These are phyloP conservation scores for Entomortierella lignicola DNA, from an alignment of 192 early-diverging fungal species.

Conservation along the genomic window DNA sequence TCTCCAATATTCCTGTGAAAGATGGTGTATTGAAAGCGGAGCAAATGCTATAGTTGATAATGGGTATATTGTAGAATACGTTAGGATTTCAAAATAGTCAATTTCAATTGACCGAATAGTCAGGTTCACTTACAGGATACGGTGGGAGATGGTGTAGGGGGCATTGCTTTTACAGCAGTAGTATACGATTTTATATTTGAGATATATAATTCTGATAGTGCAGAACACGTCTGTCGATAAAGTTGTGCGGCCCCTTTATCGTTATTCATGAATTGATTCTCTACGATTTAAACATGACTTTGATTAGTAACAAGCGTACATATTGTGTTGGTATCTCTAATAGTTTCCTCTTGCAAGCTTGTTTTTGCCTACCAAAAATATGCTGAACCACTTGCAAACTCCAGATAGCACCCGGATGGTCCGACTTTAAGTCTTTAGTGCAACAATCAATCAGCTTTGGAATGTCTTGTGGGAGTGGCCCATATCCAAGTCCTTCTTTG, in stretches of 20 bases:
- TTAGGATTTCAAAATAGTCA: not conserved
- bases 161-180: constrained; percentile 16
- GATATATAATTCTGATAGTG: constrained; percentile 29
- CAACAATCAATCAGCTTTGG: constrained; percentile 39
- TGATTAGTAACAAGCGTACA: not conserved
- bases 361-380: constrained; percentile 44
- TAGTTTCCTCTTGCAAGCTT: not conserved
- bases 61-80: too few relatives aligned
- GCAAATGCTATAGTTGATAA: constrained; percentile 27
- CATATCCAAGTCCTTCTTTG: constrained; percentile 43
- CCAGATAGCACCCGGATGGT: constrained; percentile 61
- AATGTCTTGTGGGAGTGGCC: constrained; percentile 46
- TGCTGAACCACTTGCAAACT: constrained; percentile 50
- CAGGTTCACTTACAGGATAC: constrained; percentile 18
- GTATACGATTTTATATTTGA: constrained; percentile 31
- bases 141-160: constrained; percentile 36
- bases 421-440: constrained; percentile 43
- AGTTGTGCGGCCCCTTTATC: constrained; percentile 14
- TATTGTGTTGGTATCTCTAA: not conserved
- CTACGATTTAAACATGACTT: not conserved
- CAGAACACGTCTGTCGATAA: constrained; percentile 24
- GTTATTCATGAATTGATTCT: constrained; percentile 13
- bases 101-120: not conserved
- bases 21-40: constrained; percentile 7
- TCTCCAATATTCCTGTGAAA: constrained; percentile 27